phyloP scores from a whole-genome alignment of 2,329 filamentous ascomycete genomes.

The Colletotrichum somersetense region DNA sequence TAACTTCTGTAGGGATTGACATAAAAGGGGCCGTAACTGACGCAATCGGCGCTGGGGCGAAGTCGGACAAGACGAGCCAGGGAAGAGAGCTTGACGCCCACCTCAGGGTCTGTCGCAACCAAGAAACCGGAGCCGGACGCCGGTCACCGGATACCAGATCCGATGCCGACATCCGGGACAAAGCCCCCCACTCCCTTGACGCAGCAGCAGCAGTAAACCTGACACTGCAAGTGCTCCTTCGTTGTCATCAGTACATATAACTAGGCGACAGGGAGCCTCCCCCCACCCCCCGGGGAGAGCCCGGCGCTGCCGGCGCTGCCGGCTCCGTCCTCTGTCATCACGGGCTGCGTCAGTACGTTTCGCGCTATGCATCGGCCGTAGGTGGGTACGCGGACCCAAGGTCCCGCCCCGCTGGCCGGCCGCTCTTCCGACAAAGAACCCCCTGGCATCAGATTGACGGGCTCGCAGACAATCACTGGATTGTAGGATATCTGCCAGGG shows the following conservation, averaged over 20 bases:
- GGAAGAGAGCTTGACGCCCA: not conserved
- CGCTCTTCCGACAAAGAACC: not conserved
- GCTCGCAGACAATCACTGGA: not conserved
- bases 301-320: no score
- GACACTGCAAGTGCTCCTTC: not conserved
- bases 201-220: not conserved
- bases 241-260: not conserved
- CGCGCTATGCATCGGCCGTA: not conserved
- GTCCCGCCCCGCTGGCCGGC: not conserved
- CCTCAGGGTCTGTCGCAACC: not conserved
- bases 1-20: not conserved
- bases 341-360: not conserved
- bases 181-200: not conserved
- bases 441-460: not conserved
- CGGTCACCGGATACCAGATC: not conserved
- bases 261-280: not conserved
- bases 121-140: not conserved
- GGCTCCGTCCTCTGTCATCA: not conserved
- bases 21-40: not conserved
- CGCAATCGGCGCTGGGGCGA: not conserved
- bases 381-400: not conserved
- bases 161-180: not conserved
- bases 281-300: not conserved
- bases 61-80: not conserved
- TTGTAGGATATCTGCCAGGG: not conserved